phyloP scores from a whole-genome alignment of 1,139 yeast species.

The Fermentozyma sake region DNA sequence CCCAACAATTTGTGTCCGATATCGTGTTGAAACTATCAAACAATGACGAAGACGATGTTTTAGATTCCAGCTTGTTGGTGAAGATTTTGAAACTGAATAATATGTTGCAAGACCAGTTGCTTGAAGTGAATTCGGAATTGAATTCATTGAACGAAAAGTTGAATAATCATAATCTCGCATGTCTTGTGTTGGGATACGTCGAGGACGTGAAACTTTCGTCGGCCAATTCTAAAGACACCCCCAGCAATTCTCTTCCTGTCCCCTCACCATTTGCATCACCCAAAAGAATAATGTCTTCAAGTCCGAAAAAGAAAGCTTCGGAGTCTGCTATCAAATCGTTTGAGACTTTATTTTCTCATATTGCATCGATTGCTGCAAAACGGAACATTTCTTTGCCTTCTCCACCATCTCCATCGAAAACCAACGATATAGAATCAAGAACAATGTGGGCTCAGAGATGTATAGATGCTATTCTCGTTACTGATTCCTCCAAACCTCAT shows the following conservation, averaged over 20 bases:
- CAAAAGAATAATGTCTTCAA: conserved; percentile 3
- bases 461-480: conserved; percentile 33
- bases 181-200: conserved; percentile 42
- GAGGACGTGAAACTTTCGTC: conserved; percentile 35
- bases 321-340: conserved; percentile 14
- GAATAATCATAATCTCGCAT: conserved; percentile 40
- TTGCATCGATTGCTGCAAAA: conserved; percentile 54
- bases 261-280: conserved; percentile 9
- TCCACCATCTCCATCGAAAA: conserved; percentile 27
- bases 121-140: conserved; percentile 26
- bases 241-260: conserved; percentile 1
- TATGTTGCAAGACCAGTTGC: conserved; percentile 29
- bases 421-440: conserved; percentile 28
- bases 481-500: conserved; percentile 2
- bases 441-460: conserved; percentile 53
- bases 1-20: conserved; percentile 33
- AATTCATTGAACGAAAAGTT: conserved; percentile 24
- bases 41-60: too few species aligned
- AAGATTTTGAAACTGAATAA: conserved; percentile 34
- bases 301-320: conserved; percentile 6
- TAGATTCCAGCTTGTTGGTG: conserved; percentile 21
- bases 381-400: conserved; percentile 44
- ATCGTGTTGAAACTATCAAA: conserved; percentile 15
- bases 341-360: conserved; percentile 49
- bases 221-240: conserved; percentile 5